Base-by-base conservation (phyloP, 805 yeast genomes). In the Scheffersomyces coipomensis region DNA sequence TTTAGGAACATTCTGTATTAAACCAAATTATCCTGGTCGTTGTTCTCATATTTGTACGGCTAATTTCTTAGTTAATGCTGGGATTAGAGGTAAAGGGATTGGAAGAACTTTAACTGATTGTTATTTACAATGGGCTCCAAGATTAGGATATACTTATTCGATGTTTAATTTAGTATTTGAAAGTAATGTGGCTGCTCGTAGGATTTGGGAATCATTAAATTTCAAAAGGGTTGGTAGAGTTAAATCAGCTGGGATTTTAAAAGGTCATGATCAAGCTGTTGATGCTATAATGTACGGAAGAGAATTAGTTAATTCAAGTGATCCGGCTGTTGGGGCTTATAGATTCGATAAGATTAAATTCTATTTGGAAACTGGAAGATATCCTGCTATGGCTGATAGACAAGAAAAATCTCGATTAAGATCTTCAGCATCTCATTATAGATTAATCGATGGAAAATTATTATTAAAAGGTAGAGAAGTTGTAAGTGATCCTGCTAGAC, bases 31-130 rank as follows among this genome's bases (percentile, higher is more conserved):
- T 56, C 96, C 97, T 0, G 98, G 98, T 2, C 70, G 98, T 33
- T 84, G 93, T 15, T 81, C 95, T 0, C 97, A 91, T 56, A 83
- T 93, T n/a, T 89, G 95, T 51, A 86, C 95, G 0, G 95, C 88
- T 1, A 83, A 84, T 16, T 85, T 91, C 51, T 66, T 91, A 25
- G 98, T 91, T 2, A 89, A 91, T 60, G 93, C 95, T 3, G 96
- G 96, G 47, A 88, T 88, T 49, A 70, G 99, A 52, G 89, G 91
- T 19, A 87, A 85, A 57, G 96, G 97, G 4, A 87, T 93, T 19
- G 99, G 98, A 4, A 71, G 83, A 39, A 85, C 93, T 0, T 60
- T 93, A 45, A 82, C 86, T 13, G 95, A 88, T 52, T 84, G 95
- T 51, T 88, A 80, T 51, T 58, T 90, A 18, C 88, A 84, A 43